Conservation (phyloP, 306 rosid species). For the Rosa chinensis region DNA sequence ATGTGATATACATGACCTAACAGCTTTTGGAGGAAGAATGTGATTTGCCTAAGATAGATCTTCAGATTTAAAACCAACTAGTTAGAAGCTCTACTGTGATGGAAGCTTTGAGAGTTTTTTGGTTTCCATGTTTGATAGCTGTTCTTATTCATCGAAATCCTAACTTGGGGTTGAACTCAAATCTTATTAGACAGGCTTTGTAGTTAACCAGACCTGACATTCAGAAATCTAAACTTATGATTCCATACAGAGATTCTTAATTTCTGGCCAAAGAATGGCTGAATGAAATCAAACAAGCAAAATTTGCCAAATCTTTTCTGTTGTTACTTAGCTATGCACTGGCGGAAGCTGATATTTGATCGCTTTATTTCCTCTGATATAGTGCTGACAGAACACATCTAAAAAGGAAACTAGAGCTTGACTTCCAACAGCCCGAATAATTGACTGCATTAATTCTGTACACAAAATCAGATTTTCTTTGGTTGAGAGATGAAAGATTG, state of each 20-base stretch:
- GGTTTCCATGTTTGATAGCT: not conserved
- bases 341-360: constrained; percentile 8
- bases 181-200: not conserved
- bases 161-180: not conserved
- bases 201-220: not conserved
- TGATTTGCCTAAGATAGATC: too few species aligned
- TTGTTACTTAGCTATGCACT: not conserved
- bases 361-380: constrained; percentile 34
- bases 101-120: not conserved
- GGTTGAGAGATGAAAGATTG: constrained; percentile 15
- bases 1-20: not conserved
- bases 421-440: constrained; percentile 69
- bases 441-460: constrained; percentile 8
- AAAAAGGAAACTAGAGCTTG: constrained; percentile 91
- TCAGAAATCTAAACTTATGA: not conserved
- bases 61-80: too few species aligned
- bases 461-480: not conserved
- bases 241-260: not conserved
- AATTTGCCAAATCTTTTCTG: constrained; percentile 12
- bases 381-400: constrained; percentile 94
- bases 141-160: not conserved
- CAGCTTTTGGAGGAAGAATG: too few species aligned
- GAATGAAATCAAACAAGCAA: not conserved
- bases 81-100: not conserved
- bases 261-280: not conserved